A percentile compares a stretch with the other conserved stretches of the same genome.
These are phyloP conservation scores for Dryas drummondii DNA, from an alignment of 306 rosid species.

Conservation along the genomic window DNA sequence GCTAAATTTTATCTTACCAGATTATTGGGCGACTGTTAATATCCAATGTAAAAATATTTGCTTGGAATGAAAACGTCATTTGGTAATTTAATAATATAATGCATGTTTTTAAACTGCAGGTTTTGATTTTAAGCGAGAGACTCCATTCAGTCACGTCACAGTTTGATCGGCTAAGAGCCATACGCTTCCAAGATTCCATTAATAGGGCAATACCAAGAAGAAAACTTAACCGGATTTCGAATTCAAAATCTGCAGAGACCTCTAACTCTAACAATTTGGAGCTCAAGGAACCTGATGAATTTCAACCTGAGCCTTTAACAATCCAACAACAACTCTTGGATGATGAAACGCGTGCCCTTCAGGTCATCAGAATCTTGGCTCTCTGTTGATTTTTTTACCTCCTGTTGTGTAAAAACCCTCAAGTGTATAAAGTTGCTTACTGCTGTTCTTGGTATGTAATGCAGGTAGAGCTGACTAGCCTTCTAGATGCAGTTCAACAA, in stretches of 20 bases:
- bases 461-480: conserved; percentile 78
- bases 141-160: conserved; percentile 84
- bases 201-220: conserved; percentile 75
- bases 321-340: conserved; percentile 84
- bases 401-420: background rate
- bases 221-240: conserved; percentile 51
- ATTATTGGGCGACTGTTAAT: background rate
- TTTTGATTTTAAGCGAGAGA: conserved; percentile 81
- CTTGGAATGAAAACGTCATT: conserved; percentile 12
- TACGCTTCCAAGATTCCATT: conserved; percentile 85
- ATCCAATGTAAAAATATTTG: background rate
- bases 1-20: background rate
- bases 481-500: conserved; percentile 80
- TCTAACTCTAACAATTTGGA: conserved; percentile 43
- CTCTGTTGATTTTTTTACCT: background rate
- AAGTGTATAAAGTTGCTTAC: conserved; percentile 11
- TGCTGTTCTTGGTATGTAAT: conserved; percentile 37
- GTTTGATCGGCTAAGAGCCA: conserved; percentile 94
- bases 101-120: conserved; percentile 42
- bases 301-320: conserved; percentile 56
- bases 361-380: conserved; percentile 42
- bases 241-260: conserved; percentile 41
- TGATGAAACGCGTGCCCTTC: conserved; percentile 95
- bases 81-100: conserved; percentile 18
- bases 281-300: conserved; percentile 58